A percentile compares a stretch with the other conserved stretches of the same genome.
phyloP scores from a whole-genome alignment of 1,284 basidiomycete species.

The Paramarasmius palmivorus region DNA sequence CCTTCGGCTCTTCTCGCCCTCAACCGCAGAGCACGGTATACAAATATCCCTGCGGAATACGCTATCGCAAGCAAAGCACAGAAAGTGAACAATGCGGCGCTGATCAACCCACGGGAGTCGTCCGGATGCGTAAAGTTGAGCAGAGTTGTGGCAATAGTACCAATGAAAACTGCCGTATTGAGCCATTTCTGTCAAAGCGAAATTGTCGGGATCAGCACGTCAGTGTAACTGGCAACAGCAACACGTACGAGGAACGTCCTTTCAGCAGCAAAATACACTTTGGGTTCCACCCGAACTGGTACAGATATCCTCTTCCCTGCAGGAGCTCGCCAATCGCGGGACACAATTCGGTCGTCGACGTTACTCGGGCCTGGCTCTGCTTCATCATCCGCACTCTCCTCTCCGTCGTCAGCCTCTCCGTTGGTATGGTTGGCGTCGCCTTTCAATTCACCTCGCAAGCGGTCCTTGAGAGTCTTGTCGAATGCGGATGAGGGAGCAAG shows the following conservation, averaged over 20 bases:
- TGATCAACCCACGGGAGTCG: constrained; percentile 80
- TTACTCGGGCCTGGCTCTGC: constrained; percentile 32
- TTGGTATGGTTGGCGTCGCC: constrained; percentile 32
- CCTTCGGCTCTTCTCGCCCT: constrained; percentile 76
- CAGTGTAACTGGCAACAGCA: constrained; percentile 14
- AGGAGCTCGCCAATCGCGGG: constrained; percentile 80
- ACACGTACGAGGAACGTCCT: constrained; percentile 80
- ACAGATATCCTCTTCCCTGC: constrained; percentile 90
- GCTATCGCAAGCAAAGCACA: constrained; percentile 88
- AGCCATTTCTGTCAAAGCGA: constrained; percentile 78
- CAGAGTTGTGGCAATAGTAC: constrained; percentile 85
- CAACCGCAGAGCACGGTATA: constrained; percentile 81
- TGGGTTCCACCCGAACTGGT: constrained; percentile 94
- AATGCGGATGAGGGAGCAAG: constrained; percentile 80
- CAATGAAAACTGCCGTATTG: constrained; percentile 88
- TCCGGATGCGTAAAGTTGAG: constrained; percentile 85
- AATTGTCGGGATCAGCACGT: constrained; percentile 13
- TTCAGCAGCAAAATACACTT: constrained; percentile 97
- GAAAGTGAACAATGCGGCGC: constrained; percentile 86
- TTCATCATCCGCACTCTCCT: constrained; percentile 35
- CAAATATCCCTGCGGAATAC: constrained; percentile 87
- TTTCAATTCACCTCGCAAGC: constrained; percentile 39
- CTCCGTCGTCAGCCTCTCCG: constrained; percentile 30
- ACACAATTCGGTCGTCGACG: constrained; percentile 57
- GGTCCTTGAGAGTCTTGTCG: constrained; percentile 76